phyloP scores from a whole-genome alignment of 148 eudicot genomes.

The Arbutus unedo region DNA sequence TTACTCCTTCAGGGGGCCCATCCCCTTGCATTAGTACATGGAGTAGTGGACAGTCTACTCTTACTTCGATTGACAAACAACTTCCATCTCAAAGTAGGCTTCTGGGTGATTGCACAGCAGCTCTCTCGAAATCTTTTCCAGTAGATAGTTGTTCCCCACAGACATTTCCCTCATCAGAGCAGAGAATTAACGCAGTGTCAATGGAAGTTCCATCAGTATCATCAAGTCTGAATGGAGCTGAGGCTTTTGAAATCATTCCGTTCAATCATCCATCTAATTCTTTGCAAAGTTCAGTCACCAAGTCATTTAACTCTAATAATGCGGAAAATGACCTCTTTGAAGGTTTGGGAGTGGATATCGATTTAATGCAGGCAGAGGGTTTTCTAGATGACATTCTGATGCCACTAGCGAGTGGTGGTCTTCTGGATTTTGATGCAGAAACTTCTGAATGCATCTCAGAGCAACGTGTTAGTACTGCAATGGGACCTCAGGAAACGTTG shows the following conservation, averaged over 20 bases:
- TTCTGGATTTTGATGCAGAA: slow-evolving; percentile 20
- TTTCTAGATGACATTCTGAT: slow-evolving; percentile 29
- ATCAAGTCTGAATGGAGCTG: slow-evolving; percentile 20
- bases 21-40: slow-evolving; percentile 16
- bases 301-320: slow-evolving; percentile 21
- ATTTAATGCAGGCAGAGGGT: slow-evolving; percentile 21
- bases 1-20: slow-evolving; percentile 11
- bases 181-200: slow-evolving; percentile 22
- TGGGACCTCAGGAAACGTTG: slow-evolving; percentile 38
- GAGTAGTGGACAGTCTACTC: slow-evolving; percentile 22
- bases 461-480: slow-evolving; percentile 20
- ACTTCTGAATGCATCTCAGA: slow-evolving; percentile 37
- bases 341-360: slow-evolving; percentile 27
- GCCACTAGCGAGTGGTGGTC: slow-evolving; percentile 23
- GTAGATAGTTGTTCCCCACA: slow-evolving; percentile 33
- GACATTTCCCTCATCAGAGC: slow-evolving; percentile 30
- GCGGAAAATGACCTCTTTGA: slow-evolving; percentile 23
- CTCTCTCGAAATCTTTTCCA: slow-evolving; percentile 21
- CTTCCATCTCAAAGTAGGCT: slow-evolving; percentile 12
- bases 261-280: slow-evolving; percentile 29
- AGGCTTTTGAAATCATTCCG: slow-evolving; percentile 11
- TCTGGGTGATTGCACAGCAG: slow-evolving; percentile 22
- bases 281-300: slow-evolving; percentile 40
- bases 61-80: slow-evolving; percentile 18
- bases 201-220: slow-evolving; percentile 17